Conservation (phyloP, 441 rosid genomes). For the Euphorbia celastroides region DNA sequence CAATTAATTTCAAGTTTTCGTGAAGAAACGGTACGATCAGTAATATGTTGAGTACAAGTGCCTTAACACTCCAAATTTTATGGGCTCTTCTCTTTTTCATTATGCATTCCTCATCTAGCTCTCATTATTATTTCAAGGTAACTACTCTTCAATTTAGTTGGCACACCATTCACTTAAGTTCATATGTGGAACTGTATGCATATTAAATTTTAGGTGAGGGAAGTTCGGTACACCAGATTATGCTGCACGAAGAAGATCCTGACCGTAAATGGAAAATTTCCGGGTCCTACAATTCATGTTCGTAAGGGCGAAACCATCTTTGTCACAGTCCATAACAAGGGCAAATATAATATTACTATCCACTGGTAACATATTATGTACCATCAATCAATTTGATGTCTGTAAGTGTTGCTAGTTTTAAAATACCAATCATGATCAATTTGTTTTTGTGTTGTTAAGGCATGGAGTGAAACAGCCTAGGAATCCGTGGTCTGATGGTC, state of each 20-base stretch:
- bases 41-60: not conserved
- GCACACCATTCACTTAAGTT: no score
- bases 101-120: slow-evolving; percentile 8
- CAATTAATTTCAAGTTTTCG: not conserved
- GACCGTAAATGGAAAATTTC: slow-evolving; percentile 53
- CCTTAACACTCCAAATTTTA: not conserved
- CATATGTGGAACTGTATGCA: no score
- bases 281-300: slow-evolving; percentile 47
- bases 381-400: no score
- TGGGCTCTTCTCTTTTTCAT: slow-evolving; percentile 2
- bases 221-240: slow-evolving; percentile 33
- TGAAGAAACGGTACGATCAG: not conserved
- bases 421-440: no score
- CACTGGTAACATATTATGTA: slow-evolving; percentile 35
- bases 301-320: slow-evolving; percentile 40
- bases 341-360: slow-evolving; percentile 37
- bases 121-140: slow-evolving; percentile 17
- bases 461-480: slow-evolving; percentile 46
- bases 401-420: no score
- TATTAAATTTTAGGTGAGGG: slow-evolving; percentile 26
- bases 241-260: slow-evolving; percentile 43
- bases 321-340: slow-evolving; percentile 38
- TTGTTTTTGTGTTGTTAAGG: slow-evolving; percentile 18
- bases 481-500: slow-evolving; percentile 70
- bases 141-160: not conserved